These are phyloP conservation scores for Gentiana straminea DNA, from an alignment of 257 asterid species.

Conservation along the genomic window DNA sequence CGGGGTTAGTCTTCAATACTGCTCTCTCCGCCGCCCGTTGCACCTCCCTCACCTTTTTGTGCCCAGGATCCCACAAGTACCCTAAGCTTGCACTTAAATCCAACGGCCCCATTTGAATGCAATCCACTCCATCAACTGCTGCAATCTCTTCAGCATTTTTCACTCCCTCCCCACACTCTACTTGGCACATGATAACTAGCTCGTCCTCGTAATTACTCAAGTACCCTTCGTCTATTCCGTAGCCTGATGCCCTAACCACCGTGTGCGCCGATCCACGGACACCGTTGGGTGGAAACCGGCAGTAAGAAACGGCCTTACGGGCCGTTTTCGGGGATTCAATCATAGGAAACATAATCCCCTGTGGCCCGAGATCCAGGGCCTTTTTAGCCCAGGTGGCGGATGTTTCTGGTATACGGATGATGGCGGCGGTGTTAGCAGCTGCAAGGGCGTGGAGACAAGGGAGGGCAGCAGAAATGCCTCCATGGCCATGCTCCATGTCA, in stretches of 20 bases:
- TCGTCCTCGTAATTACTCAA: slow-evolving; percentile 56
- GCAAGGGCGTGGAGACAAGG: slow-evolving; percentile 66
- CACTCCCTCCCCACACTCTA: slow-evolving; percentile 55
- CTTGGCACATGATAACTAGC: slow-evolving; percentile 70
- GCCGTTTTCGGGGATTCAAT: slow-evolving; percentile 62
- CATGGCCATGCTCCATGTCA: slow-evolving; percentile 91
- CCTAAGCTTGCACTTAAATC: slow-evolving; percentile 88
- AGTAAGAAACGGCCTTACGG: slow-evolving; percentile 53
- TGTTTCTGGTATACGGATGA: slow-evolving; percentile 67
- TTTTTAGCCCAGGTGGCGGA: slow-evolving; percentile 69
- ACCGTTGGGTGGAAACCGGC: slow-evolving; percentile 67
- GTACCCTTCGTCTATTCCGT: slow-evolving; percentile 68
- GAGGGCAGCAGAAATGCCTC: slow-evolving; percentile 62
- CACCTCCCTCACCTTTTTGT: slow-evolving; percentile 64
- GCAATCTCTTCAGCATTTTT: slow-evolving; percentile 56
- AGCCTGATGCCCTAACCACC: slow-evolving; percentile 60
- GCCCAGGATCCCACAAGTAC: slow-evolving; percentile 80
- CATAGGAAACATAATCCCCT: slow-evolving; percentile 90
- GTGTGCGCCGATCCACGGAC: slow-evolving; percentile 84
- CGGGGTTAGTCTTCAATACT: slow-evolving; percentile 23
- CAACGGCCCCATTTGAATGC: slow-evolving; percentile 82
- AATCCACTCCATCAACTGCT: slow-evolving; percentile 64
- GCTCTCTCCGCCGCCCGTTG: slow-evolving; percentile 54
- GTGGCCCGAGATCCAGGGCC: slow-evolving; percentile 86
- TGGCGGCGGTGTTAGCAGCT: slow-evolving; percentile 56